Evolutionary conservation across 768 basidiomycete genomes (phyloP), one percentile per base, ranked within the genome.

Genomic region (Rhodotorula babjevae): DNA sequence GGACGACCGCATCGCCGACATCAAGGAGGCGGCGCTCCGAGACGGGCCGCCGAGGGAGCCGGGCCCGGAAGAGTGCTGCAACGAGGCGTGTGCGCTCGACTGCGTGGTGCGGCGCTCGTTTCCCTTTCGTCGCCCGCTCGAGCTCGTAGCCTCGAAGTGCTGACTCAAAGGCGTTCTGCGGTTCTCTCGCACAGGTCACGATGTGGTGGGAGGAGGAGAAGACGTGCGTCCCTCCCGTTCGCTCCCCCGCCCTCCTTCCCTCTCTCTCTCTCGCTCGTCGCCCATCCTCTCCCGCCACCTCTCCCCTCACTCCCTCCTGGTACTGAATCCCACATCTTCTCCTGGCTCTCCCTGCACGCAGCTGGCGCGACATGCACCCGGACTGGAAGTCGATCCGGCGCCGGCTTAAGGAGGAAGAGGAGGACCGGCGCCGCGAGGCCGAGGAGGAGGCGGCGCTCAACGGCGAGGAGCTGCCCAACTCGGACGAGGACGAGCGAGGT

Each of bases 121-220:
- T 18, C 25, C 33, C 19, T 46, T 5, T 49, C 29, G n/a, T 9
- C 8, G 29, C 18, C 1, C 27, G 2, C 29, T 11, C 8, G 55
- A 16, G 1, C 18, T 2, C 47, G n/a, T n/a, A n/a, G n/a, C n/a
- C n/a, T n/a, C n/a, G n/a, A n/a, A n/a, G n/a, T n/a, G n/a, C n/a
- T n/a, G n/a, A n/a, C n/a, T n/a, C n/a, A n/a, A n/a, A n/a, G n/a
- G n/a, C n/a, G n/a, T n/a, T n/a, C n/a, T n/a, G n/a, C n/a, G 5
- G 21, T 25, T 2, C 21, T 31, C 14, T 18, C 21, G 14, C 18
- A 2, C 57, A 36, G 52, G 31, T 55, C 15, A 27, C 31, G 25
- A 46, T 36, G 16, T 67, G 71, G 71, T 72, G 71, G 71, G 71
- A 72, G 31, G 71, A 72, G 25, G 71, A 72, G 25, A 67, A 68